A percentile compares a stretch with the other conserved stretches of the same genome.
These are phyloP conservation scores for Barnettozyma botsteinii DNA, from an alignment of 805 yeast genomes.

Conservation along the genomic window DNA sequence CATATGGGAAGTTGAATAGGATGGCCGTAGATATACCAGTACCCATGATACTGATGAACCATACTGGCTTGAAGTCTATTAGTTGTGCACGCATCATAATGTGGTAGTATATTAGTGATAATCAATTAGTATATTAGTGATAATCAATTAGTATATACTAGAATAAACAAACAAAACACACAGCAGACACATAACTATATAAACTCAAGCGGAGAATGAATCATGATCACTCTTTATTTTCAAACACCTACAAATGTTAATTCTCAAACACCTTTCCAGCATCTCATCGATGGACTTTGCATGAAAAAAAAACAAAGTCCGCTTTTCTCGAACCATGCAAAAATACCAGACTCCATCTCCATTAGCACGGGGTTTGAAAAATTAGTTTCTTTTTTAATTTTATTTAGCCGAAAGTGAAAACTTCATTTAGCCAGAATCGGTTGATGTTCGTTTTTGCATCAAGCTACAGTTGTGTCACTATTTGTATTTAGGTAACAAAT, in stretches of 20 bases:
- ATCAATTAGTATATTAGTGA: too few species aligned
- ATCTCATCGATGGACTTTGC: too few species aligned
- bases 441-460: too few species aligned
- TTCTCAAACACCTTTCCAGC: too few species aligned
- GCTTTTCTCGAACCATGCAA: not conserved
- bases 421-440: not conserved
- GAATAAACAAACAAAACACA: too few species aligned
- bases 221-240: too few species aligned
- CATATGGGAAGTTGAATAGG: conserved; percentile 61
- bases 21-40: conserved; percentile 66
- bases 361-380: not conserved
- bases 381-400: not conserved
- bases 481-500: too few species aligned
- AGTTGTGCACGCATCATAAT: not conserved
- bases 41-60: conserved; percentile 81
- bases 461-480: not conserved
- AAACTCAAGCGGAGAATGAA: too few species aligned
- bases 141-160: too few species aligned
- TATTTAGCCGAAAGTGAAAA: not conserved
- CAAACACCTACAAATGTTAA: too few species aligned
- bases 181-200: too few species aligned
- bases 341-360: not conserved
- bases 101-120: too few species aligned
- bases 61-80: conserved; percentile 40
- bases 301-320: not conserved